phyloP scores from a whole-genome alignment of 164 flowering plant genomes.

The Aristolochia californica region DNA sequence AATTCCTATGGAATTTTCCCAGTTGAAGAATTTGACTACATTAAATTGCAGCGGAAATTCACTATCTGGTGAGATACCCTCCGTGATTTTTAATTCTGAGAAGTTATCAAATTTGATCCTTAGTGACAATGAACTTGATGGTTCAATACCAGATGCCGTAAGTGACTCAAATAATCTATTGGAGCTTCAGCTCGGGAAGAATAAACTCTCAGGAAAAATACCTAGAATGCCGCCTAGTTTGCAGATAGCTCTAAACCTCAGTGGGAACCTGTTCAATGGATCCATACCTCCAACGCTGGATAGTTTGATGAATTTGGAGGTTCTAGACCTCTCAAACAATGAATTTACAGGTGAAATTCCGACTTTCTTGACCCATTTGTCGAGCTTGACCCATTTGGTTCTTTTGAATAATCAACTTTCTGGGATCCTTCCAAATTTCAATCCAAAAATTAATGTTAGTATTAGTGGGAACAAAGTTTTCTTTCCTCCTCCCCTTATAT shows the following conservation, averaged over 20 bases:
- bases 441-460: constrained; percentile 5
- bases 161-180: constrained; percentile 16
- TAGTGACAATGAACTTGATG: constrained; percentile 36
- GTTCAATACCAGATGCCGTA: constrained; percentile 38
- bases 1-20: constrained; percentile 33
- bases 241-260: constrained; percentile 59
- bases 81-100: constrained; percentile 24
- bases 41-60: constrained; percentile 49
- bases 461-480: constrained; percentile 29
- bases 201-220: constrained; percentile 36
- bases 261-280: constrained; percentile 49
- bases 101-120: constrained; percentile 32
- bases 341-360: constrained; percentile 51
- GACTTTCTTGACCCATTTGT: constrained; percentile 13
- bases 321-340: constrained; percentile 65
- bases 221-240: constrained; percentile 40
- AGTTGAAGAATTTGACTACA: constrained; percentile 18
- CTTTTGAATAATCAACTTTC: constrained; percentile 51
- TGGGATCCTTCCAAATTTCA: constrained; percentile 41
- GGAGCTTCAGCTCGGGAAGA: constrained; percentile 57
- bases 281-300: constrained; percentile 32
- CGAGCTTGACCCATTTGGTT: constrained; percentile 26
- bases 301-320: constrained; percentile 25
- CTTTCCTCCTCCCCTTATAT: background rate
- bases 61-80: constrained; percentile 44